Conservation (phyloP, 306 rosid genomes). For the Biancaea sappan region DNA sequence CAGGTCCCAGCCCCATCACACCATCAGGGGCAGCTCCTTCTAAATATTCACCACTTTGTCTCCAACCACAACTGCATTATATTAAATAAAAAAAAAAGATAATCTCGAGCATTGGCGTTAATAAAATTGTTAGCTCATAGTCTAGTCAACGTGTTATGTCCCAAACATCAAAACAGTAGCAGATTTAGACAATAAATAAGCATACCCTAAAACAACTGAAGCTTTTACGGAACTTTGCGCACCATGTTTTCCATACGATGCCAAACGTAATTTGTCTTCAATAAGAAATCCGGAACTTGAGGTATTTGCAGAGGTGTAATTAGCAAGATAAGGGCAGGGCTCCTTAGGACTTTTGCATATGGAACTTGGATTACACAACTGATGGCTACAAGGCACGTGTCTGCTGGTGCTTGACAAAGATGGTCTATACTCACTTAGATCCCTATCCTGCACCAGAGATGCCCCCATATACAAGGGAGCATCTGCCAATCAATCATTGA, state of each 20-base stretch:
- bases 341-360: constrained; percentile 63
- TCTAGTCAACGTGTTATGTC: background rate
- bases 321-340: constrained; percentile 58
- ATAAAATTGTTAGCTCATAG: constrained; percentile 5
- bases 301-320: constrained; percentile 58
- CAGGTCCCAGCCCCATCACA: constrained; percentile 71
- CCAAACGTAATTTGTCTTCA: constrained; percentile 75
- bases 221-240: constrained; percentile 58
- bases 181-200: background rate
- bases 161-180: background rate
- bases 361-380: constrained; percentile 50
- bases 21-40: constrained; percentile 74
- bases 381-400: constrained; percentile 73
- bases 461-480: constrained; percentile 83
- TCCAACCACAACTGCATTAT: constrained; percentile 64
- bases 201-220: constrained; percentile 75
- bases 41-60: constrained; percentile 61
- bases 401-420: constrained; percentile 75
- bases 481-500: constrained; percentile 95
- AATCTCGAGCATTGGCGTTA: background rate
- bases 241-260: constrained; percentile 44
- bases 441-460: constrained; percentile 97
- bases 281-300: constrained; percentile 79
- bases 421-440: constrained; percentile 74
- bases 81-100: background rate